These are phyloP conservation scores for Citrullus colocynthis DNA, from an alignment of 306 rosid genomes.

Conservation along the genomic window DNA sequence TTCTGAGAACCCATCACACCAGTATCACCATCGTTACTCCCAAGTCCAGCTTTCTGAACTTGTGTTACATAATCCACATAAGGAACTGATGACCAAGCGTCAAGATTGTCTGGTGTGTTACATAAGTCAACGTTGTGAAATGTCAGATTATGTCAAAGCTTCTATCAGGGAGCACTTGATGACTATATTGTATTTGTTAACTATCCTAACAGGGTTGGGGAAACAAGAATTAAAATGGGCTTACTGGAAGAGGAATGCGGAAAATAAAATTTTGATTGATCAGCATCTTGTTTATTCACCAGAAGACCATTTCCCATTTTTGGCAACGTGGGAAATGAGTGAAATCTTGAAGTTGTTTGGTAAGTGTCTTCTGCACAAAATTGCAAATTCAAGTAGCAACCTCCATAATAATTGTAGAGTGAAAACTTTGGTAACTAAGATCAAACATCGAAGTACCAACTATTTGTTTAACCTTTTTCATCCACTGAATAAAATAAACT, in stretches of 20 bases:
- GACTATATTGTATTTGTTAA: not conserved
- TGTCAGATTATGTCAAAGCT: conserved; percentile 15
- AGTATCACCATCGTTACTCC: conserved; percentile 22
- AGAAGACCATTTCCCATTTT: conserved; percentile 23
- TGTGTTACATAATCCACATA: conserved; percentile 34
- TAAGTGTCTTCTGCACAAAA: conserved; percentile 32
- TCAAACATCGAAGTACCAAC: not conserved
- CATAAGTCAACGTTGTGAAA: not conserved
- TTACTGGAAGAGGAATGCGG: conserved; percentile 23
- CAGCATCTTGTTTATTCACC: conserved; percentile 20
- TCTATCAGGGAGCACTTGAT: not conserved
- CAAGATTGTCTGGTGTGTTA: conserved; percentile 23
- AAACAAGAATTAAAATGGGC: not conserved
- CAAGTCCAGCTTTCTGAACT: conserved; percentile 25
- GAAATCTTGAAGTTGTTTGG: conserved; percentile 34
- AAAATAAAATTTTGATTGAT: conserved; percentile 23
- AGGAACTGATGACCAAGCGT: conserved; percentile 36
- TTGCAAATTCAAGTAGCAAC: conserved; percentile 9
- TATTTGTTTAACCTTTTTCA: not conserved
- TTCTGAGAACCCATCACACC: conserved; percentile 26
- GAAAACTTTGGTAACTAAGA: not conserved
- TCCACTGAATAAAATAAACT: not conserved
- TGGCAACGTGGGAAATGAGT: conserved; percentile 22
- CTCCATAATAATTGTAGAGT: not conserved
- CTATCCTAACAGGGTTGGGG: not conserved